Percentiles rank a stretch among this genome's conserved stretches.
These are phyloP conservation scores for Scedosporium dehoogii DNA, from an alignment of 2,329 filamentous ascomycete genomes.

Conservation along the genomic window DNA sequence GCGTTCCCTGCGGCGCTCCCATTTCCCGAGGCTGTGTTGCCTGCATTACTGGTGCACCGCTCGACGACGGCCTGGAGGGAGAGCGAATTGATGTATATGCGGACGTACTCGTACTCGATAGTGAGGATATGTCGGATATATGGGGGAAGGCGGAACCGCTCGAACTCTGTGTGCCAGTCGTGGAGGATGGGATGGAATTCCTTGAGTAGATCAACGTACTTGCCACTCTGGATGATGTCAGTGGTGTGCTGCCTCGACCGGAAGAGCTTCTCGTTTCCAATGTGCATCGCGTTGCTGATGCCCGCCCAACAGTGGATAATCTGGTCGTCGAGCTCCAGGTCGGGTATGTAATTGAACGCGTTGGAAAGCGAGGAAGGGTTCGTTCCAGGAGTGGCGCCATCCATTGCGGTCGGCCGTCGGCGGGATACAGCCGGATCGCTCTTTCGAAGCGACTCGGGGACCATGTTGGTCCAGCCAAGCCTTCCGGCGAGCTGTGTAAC, in stretches of 20 bases:
- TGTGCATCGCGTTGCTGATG: slow-evolving; percentile 85
- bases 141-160: slow-evolving; percentile 59
- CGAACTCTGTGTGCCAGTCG: slow-evolving; percentile 74
- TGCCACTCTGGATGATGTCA: slow-evolving; percentile 75
- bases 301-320: slow-evolving; percentile 86
- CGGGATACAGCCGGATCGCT: slow-evolving; percentile 46
- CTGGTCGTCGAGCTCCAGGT: slow-evolving; percentile 57
- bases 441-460: slow-evolving; percentile 57
- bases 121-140: slow-evolving; percentile 67
- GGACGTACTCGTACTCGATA: slow-evolving; percentile 92
- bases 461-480: slow-evolving; percentile 88
- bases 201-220: slow-evolving; percentile 71
- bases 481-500: slow-evolving; percentile 88
- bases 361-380: slow-evolving; percentile 46
- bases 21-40: slow-evolving; percentile 25
- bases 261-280: slow-evolving; percentile 82
- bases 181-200: slow-evolving; percentile 70
- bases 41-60: slow-evolving; percentile 70
- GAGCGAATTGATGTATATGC: slow-evolving; percentile 89
- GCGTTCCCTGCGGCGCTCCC: slow-evolving; percentile 17
- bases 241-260: slow-evolving; percentile 79
- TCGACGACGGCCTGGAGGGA: slow-evolving; percentile 92
- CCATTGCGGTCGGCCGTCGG: slow-evolving; percentile 33
- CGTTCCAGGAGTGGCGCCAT: slow-evolving; percentile 51
- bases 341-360: slow-evolving; percentile 55